phyloP scores from a whole-genome alignment of 192 early-diverging fungal species.

The Thamnidium elegans region DNA sequence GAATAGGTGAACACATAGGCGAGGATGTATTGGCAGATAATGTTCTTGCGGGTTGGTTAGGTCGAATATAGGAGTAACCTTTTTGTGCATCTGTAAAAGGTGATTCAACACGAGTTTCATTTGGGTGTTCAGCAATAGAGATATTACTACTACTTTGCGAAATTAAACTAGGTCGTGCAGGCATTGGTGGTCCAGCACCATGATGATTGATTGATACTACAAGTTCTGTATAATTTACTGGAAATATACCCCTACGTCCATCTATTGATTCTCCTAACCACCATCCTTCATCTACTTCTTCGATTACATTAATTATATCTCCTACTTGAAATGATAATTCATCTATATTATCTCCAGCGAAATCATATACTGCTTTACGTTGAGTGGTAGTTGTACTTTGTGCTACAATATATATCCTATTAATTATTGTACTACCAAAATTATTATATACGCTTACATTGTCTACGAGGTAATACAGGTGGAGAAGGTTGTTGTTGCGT shows the following conservation, averaged over 20 bases:
- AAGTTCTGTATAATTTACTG: slow-evolving; percentile 85
- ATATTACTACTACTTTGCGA: not conserved
- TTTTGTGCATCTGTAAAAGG: not conserved
- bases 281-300: slow-evolving; percentile 94
- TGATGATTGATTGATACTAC: not conserved
- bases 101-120: not conserved
- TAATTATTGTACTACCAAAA: not conserved
- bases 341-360: slow-evolving; percentile 73
- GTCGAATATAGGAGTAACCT: not conserved
- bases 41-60: not conserved
- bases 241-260: slow-evolving; percentile 78
- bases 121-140: not conserved
- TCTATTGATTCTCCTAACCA: slow-evolving; percentile 76
- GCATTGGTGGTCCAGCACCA: slow-evolving; percentile 11
- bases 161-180: not conserved
- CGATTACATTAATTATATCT: slow-evolving; percentile 82
- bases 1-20: not conserved
- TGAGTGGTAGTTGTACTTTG: slow-evolving; percentile 49
- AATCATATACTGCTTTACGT: slow-evolving; percentile 75
- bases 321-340: slow-evolving; percentile 83
- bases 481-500: not conserved
- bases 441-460: slow-evolving; percentile 12
- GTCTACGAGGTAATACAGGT: slow-evolving; percentile 17
- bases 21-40: not conserved
- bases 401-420: slow-evolving; percentile 13